Conservation (phyloP, 768 basidiomycete species). For the Leucosporidium scottii region DNA sequence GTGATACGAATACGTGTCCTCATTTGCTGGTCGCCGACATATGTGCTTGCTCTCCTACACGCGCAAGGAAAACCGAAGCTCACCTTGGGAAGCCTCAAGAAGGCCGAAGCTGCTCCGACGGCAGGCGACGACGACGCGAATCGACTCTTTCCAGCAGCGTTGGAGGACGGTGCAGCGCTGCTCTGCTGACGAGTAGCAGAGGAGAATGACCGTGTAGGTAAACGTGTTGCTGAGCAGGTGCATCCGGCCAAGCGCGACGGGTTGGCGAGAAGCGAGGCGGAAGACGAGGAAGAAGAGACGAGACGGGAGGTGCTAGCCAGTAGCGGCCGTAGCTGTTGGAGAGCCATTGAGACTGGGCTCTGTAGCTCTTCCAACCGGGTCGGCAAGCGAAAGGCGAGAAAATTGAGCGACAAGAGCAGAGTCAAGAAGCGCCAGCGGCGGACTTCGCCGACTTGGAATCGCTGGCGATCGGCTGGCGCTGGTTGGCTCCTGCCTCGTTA, state of each 20-base stretch:
- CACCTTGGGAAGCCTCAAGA: conserved; percentile 1
- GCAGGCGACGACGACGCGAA: background rate
- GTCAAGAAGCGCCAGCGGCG: too few species aligned
- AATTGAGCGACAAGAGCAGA: too few species aligned
- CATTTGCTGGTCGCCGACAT: background rate
- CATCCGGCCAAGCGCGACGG: background rate
- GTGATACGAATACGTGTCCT: conserved; percentile 1
- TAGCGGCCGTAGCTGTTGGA: too few species aligned
- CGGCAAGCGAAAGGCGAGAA: background rate
- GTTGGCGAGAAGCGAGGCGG: background rate
- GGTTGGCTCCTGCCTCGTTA: background rate
- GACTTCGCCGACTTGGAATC: too few species aligned
- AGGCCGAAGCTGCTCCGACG: background rate
- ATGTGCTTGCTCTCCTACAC: background rate
- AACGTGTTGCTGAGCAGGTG: background rate
- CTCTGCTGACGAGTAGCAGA: background rate
- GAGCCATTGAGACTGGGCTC: too few species aligned
- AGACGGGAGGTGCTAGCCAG: background rate
- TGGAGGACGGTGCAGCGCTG: background rate
- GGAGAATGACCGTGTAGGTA: background rate
- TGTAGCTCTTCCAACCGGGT: background rate
- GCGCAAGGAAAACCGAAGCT: background rate
- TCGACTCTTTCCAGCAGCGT: background rate
- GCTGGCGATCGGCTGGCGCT: background rate
- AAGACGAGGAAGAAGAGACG: background rate